phyloP scores from a whole-genome alignment of 2,329 filamentous ascomycete genomes.

The Xylaria multiplex region DNA sequence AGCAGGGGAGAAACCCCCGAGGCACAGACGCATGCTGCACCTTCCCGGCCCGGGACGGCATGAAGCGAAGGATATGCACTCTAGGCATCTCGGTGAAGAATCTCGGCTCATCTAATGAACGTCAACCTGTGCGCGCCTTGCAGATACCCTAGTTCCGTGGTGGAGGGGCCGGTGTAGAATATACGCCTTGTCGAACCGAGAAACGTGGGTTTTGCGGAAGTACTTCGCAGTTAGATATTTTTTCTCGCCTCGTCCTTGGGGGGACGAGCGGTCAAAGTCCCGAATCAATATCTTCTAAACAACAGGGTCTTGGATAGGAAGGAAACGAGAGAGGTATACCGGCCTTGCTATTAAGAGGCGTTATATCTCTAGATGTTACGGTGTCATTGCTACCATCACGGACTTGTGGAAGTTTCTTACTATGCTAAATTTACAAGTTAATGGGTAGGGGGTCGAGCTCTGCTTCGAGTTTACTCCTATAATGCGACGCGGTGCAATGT shows the following conservation, averaged over 20 bases:
- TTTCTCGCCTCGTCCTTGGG: not conserved
- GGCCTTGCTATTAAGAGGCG: not conserved
- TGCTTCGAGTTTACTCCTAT: not conserved
- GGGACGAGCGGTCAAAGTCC: not conserved
- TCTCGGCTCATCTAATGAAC: constrained; percentile 16
- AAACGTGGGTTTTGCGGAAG: constrained; percentile 5
- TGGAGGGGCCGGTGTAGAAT: constrained; percentile 22
- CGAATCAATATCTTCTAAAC: not conserved
- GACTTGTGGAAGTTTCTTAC: not conserved
- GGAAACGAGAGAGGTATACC: not conserved
- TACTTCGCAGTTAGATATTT: constrained; percentile 1
- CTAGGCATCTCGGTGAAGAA: constrained; percentile 26
- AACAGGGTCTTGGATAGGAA: not conserved
- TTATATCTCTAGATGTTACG: constrained; percentile 1
- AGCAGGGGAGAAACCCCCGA: constrained; percentile 1
- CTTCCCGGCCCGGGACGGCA: constrained; percentile 28
- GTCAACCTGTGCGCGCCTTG: constrained; percentile 14
- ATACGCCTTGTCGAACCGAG: constrained; percentile 14
- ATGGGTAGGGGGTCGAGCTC: constrained; percentile 1
- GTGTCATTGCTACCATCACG: constrained; percentile 1
- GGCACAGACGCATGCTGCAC: constrained; percentile 24
- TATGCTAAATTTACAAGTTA: not conserved
- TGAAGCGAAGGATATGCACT: constrained; percentile 14
- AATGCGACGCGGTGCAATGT: not conserved
- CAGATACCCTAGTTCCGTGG: constrained; percentile 15